Percentiles rank a stretch among this genome's conserved stretches.
These are phyloP conservation scores for Acarospora socialis DNA, from an alignment of 2,329 filamentous ascomycete species.

Conservation along the genomic window DNA sequence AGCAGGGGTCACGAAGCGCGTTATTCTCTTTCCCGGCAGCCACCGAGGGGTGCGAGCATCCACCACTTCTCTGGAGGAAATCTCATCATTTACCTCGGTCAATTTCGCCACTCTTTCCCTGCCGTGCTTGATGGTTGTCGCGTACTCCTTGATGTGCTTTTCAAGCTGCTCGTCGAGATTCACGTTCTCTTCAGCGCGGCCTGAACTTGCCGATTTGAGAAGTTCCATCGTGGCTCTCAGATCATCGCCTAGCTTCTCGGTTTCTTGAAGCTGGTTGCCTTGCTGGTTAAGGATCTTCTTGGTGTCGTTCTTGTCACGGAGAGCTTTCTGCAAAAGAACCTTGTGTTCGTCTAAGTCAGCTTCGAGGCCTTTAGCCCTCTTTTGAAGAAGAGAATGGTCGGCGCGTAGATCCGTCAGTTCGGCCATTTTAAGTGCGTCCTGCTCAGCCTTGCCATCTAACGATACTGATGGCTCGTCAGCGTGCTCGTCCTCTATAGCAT, in stretches of 20 bases:
- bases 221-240: no score
- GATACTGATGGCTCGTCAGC: slow-evolving; percentile 9
- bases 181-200: no score
- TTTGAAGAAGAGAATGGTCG: slow-evolving; percentile 10
- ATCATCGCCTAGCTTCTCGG: no score
- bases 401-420: slow-evolving; percentile 7
- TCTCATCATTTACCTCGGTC: slow-evolving; percentile 12
- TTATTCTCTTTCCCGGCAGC: not conserved
- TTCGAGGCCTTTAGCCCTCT: slow-evolving; percentile 14
- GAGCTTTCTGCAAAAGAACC: slow-evolving; percentile 7
- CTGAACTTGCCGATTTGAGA: no score
- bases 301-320: no score
- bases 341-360: slow-evolving; percentile 15
- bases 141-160: slow-evolving; percentile 11
- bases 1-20: not conserved
- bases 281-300: no score
- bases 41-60: not conserved
- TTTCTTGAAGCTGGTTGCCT: no score
- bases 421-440: slow-evolving; percentile 6
- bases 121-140: slow-evolving; percentile 13
- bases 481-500: slow-evolving; percentile 9
- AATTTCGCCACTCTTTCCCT: slow-evolving; percentile 14
- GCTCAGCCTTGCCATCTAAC: slow-evolving; percentile 7
- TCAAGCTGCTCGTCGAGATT: slow-evolving; percentile 13
- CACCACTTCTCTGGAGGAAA: slow-evolving; percentile 1